Conservation (phyloP, 805 yeast species). For the Saccharomycopsis fermentans region DNA sequence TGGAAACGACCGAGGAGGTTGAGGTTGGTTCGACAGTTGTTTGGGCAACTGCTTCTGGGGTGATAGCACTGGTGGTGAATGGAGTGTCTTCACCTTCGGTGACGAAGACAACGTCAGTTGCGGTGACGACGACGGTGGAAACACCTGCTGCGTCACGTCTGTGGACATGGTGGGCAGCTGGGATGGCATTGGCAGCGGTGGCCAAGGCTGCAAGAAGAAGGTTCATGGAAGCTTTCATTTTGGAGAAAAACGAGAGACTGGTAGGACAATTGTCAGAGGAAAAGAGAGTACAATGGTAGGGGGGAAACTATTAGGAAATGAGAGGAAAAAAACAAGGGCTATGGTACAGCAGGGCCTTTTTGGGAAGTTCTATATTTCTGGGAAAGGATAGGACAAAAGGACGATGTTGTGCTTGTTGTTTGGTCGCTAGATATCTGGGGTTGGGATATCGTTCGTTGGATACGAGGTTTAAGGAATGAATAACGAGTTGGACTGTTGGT, state of each 20-base stretch:
- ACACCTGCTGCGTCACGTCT: conserved; percentile 25
- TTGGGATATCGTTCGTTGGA: too few species aligned
- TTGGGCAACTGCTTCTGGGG: conserved; percentile 30
- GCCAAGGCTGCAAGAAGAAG: conserved; percentile 20
- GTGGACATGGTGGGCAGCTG: conserved; percentile 22
- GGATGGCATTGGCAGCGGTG: conserved; percentile 23
- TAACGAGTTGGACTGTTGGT: not conserved
- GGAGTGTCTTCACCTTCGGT: conserved; percentile 47
- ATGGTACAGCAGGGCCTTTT: not conserved
- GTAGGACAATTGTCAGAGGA: not conserved
- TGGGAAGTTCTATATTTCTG: too few species aligned
- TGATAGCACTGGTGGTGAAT: conserved; percentile 2
- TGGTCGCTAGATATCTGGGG: too few species aligned
- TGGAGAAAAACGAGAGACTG: not conserved
- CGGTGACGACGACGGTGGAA: conserved; percentile 29
- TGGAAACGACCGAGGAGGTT: not conserved
- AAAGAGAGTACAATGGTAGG: not conserved
- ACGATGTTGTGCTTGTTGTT: too few species aligned
- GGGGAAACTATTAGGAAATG: not conserved
- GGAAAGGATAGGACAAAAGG: too few species aligned
- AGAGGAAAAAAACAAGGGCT: too few species aligned
- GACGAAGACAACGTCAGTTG: conserved; percentile 37
- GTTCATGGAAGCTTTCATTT: not conserved
- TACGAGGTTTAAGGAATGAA: not conserved
- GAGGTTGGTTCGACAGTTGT: conserved; percentile 20